These are phyloP conservation scores for Debaryomyces tyrocola DNA, from an alignment of 805 yeast genomes.

Conservation along the genomic window DNA sequence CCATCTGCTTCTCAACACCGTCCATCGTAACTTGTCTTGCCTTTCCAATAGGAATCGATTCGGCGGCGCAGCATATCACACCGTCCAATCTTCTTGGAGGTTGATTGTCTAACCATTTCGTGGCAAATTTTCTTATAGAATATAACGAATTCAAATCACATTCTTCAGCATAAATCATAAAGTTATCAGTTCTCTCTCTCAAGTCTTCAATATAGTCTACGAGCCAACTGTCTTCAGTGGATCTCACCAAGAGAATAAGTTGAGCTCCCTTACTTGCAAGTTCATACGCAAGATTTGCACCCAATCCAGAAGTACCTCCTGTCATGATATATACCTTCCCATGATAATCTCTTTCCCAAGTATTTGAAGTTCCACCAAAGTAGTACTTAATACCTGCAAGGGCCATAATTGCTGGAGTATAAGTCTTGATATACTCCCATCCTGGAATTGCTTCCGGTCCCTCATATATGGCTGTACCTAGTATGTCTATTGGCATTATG, in stretches of 20 bases:
- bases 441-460: constrained; percentile 80
- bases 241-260: constrained; percentile 66
- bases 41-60: constrained; percentile 66
- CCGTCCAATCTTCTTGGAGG: constrained; percentile 94
- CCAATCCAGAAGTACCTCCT: constrained; percentile 95
- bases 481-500: constrained; percentile 80
- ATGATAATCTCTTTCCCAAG: constrained; percentile 91
- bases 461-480: constrained; percentile 65
- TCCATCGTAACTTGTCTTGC: constrained; percentile 69
- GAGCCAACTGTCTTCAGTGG: constrained; percentile 67
- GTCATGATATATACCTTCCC: constrained; percentile 82
- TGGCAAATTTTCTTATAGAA: constrained; percentile 85
- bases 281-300: constrained; percentile 71
- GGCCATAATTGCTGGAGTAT: constrained; percentile 54
- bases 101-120: constrained; percentile 86
- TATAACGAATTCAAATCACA: constrained; percentile 76
- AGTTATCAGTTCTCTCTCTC: constrained; percentile 66
- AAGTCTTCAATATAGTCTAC: constrained; percentile 78
- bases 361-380: constrained; percentile 76
- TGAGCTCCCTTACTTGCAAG: constrained; percentile 87
- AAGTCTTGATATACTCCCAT: constrained; percentile 56
- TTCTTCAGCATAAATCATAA: constrained; percentile 83
- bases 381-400: constrained; percentile 62
- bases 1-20: constrained; percentile 85
- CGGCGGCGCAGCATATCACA: constrained; percentile 84